phyloP scores from a whole-genome alignment of 768 basidiomycete genomes.

The Mycena maculata region DNA sequence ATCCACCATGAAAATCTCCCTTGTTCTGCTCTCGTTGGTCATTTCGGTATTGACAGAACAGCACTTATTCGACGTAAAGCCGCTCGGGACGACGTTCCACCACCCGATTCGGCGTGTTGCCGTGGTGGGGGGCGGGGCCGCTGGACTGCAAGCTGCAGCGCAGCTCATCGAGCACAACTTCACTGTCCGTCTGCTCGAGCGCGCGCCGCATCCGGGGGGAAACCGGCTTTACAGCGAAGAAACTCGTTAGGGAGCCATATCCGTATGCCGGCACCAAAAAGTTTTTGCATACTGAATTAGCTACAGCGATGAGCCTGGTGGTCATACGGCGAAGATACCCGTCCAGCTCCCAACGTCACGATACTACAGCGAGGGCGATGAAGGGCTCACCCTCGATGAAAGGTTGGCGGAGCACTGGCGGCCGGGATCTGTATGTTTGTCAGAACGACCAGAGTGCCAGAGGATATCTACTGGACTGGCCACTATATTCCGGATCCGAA shows the following conservation, averaged over 20 bases:
- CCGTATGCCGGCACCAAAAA: slow-evolving; percentile 8
- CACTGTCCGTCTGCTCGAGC: slow-evolving; percentile 30
- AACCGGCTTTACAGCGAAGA: slow-evolving; percentile 40
- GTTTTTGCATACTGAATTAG: neutral
- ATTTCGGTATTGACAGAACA: neutral
- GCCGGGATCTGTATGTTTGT: no score
- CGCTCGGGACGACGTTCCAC: slow-evolving; percentile 9
- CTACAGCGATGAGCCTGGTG: slow-evolving; percentile 11
- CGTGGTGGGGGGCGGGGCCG: slow-evolving; percentile 30
- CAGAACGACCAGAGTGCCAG: slow-evolving; percentile 8
- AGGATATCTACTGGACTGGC: slow-evolving; percentile 36
- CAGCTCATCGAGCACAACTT: slow-evolving; percentile 31
- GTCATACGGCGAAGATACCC: slow-evolving; percentile 3
- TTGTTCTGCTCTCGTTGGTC: neutral
- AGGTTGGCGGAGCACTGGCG: slow-evolving; percentile 23
- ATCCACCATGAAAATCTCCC: neutral
- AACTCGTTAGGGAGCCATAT: slow-evolving; percentile 29
- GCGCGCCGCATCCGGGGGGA: slow-evolving; percentile 33
- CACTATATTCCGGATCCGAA: slow-evolving; percentile 49
- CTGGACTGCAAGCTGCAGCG: slow-evolving; percentile 31
- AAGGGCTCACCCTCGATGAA: slow-evolving; percentile 10
- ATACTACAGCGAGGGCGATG: slow-evolving; percentile 28
- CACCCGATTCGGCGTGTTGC: slow-evolving; percentile 30
- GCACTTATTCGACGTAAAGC: neutral
- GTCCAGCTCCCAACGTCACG: neutral